Evolutionary conservation across 2,329 filamentous ascomycete species (phyloP).

Genomic region (Penicillium thymicola): DNA sequence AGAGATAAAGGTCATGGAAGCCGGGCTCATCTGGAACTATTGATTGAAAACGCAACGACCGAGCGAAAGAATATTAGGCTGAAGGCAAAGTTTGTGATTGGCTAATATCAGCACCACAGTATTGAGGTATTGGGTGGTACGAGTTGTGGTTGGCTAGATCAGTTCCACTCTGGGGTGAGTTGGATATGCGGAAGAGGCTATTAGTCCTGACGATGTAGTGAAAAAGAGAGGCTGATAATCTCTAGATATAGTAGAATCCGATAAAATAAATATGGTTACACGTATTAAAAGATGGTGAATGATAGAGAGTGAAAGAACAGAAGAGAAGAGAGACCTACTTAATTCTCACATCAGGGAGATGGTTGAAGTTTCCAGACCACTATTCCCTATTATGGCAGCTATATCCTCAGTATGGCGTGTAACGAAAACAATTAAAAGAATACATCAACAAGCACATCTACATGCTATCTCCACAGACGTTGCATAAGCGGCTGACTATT

Average conservation of each 20-base stretch:
- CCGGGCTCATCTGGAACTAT: neutral
- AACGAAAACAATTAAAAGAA: neutral
- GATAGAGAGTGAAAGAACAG: neutral
- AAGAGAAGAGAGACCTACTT: neutral
- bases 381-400: neutral
- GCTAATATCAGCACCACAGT: neutral
- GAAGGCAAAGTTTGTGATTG: neutral
- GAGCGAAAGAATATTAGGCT: too few relatives aligned
- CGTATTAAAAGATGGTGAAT: neutral
- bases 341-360: neutral
- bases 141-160: neutral
- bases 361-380: neutral
- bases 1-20: too few relatives aligned
- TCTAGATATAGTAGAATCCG: neutral
- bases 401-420: neutral
- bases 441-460: too few relatives aligned
- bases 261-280: neutral
- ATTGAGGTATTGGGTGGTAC: fast-evolving
- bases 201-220: neutral
- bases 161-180: neutral
- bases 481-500: too few relatives aligned
- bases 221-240: neutral
- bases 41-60: too few relatives aligned
- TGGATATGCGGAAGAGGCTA: neutral
- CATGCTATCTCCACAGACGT: too few relatives aligned